Evolutionary conservation across 2,329 filamentous ascomycete species (phyloP).

Genomic region (Sporothrix protearum): DNA sequence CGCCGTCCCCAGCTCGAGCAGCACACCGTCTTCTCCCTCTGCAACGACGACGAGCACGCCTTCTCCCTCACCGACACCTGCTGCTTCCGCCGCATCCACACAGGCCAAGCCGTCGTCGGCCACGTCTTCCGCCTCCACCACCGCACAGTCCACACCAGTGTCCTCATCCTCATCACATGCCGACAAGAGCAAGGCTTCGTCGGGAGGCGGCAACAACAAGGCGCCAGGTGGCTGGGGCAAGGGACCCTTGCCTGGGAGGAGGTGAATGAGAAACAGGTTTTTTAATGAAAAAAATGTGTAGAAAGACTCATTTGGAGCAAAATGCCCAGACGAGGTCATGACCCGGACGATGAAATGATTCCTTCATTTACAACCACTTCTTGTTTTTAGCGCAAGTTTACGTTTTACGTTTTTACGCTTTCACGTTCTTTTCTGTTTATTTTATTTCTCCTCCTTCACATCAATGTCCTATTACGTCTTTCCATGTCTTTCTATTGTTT

Average conservation of each 20-base stretch:
- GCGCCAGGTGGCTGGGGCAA: constrained; percentile 17
- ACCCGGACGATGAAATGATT: constrained; percentile 14
- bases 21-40: background rate
- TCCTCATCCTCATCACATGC: background rate
- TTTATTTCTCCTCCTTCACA: no score
- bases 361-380: background rate
- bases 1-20: background rate
- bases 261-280: background rate
- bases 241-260: constrained; percentile 5
- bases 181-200: background rate
- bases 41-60: background rate
- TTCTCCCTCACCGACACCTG: background rate
- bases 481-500: constrained; percentile 3
- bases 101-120: background rate
- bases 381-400: constrained; percentile 1
- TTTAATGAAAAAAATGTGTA: background rate
- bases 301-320: background rate
- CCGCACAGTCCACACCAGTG: background rate
- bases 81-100: background rate
- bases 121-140: background rate
- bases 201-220: background rate
- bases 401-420: background rate
- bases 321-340: constrained; percentile 9
- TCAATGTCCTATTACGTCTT: background rate
- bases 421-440: background rate